A percentile compares a stretch with the other conserved stretches of the same genome.
Conservation (phyloP, 2,329 filamentous ascomycete genomes). For the Fusarium beomiforme region DNA sequence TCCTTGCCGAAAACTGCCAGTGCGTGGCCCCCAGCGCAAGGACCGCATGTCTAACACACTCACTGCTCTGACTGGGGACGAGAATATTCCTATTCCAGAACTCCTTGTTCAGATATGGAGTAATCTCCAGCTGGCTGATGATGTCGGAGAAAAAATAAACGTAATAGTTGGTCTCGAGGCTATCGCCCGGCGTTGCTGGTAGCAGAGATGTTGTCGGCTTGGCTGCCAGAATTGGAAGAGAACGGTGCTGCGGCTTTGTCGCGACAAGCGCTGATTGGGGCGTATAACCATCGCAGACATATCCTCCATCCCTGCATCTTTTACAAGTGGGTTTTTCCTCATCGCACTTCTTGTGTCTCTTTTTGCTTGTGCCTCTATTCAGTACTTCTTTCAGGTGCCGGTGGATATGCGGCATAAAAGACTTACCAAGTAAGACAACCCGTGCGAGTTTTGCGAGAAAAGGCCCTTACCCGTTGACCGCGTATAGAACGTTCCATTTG, state of each 20-base stretch:
- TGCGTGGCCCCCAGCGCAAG: not conserved
- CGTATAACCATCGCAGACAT: conserved; percentile 15
- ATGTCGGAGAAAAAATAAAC: conserved; percentile 11
- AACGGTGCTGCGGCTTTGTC: not conserved
- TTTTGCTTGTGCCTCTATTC: not conserved
- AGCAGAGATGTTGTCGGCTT: not conserved
- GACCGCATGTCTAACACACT: not conserved
- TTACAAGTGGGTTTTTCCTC: conserved; percentile 7
- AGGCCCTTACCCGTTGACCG: not conserved
- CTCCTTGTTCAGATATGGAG: not conserved
- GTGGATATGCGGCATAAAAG: not conserved
- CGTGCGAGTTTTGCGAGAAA: conserved; percentile 3
- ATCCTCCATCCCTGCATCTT: conserved; percentile 10
- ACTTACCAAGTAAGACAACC: conserved; percentile 15
- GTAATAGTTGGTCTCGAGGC: conserved; percentile 1
- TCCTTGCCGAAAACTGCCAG: not conserved
- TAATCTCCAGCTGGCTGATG: not conserved
- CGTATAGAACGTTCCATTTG: conserved; percentile 1
- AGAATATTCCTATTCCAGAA: conserved; percentile 3
- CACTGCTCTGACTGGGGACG: not conserved
- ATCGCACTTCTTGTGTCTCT: conserved; percentile 8
- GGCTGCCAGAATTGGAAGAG: not conserved
- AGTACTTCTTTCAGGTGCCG: not conserved
- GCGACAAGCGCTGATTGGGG: not conserved
- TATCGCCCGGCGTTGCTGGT: not conserved